Conservation (phyloP, 2,329 filamentous ascomycete species). For the Geosmithia morbida region DNA sequence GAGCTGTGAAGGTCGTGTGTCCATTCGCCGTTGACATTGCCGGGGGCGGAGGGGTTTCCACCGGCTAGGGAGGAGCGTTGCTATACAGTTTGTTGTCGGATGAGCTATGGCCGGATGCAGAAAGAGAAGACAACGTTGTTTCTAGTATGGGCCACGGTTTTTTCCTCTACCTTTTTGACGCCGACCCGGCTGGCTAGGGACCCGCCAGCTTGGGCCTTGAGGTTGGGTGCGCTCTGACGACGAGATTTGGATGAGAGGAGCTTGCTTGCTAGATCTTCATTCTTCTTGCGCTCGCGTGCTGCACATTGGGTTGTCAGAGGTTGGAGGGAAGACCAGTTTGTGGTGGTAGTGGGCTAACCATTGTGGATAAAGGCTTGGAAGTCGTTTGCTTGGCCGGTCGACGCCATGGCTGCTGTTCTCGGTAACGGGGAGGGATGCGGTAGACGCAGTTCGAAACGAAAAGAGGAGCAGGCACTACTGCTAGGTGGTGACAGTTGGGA, state of each 20-base stretch:
- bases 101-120: too few species aligned
- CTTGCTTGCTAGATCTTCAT: constrained; percentile 54
- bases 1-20: constrained; percentile 52
- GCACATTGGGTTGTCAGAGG: constrained; percentile 2
- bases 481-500: too few species aligned
- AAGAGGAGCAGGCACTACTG: too few species aligned
- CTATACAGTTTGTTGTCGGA: constrained; percentile 3
- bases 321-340: too few species aligned
- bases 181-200: constrained; percentile 60
- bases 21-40: constrained; percentile 54
- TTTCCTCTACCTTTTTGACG: constrained; percentile 45
- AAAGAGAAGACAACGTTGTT: too few species aligned
- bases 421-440: neutral
- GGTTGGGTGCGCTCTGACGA: constrained; percentile 37
- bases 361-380: constrained; percentile 42
- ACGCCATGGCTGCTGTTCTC: neutral
- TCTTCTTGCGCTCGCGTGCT: constrained; percentile 57
- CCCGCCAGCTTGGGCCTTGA: constrained; percentile 28
- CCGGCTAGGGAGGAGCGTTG: constrained; percentile 11
- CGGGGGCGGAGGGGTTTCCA: constrained; percentile 17
- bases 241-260: constrained; percentile 50
- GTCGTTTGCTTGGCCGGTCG: constrained; percentile 22
- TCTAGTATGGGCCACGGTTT: neutral
- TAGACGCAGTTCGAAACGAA: too few species aligned
- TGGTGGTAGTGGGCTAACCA: constrained; percentile 17